Conservation (phyloP, 176 grass and related monocot genomes). For the Coix lacrymajobi region DNA sequence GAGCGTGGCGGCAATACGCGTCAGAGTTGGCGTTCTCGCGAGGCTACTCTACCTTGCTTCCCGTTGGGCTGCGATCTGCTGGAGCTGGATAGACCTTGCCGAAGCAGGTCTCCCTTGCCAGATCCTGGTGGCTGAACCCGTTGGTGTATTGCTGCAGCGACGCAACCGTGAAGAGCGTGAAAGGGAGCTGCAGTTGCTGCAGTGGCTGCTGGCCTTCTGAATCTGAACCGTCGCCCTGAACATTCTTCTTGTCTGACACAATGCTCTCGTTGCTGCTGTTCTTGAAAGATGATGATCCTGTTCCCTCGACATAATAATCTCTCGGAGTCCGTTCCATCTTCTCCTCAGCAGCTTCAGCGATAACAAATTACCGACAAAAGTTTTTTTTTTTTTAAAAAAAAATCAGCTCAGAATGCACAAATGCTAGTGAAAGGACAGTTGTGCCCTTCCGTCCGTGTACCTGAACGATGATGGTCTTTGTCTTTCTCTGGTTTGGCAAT, state of each 20-base stretch:
- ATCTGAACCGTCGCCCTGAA: not conserved
- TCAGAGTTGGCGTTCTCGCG: not conserved
- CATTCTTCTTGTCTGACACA: not conserved
- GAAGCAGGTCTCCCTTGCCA: slow-evolving; percentile 22
- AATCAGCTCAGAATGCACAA: not conserved
- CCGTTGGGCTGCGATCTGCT: slow-evolving; percentile 27
- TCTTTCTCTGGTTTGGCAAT: not conserved
- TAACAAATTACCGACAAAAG: not conserved
- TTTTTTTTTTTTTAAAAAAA: too few relatives aligned
- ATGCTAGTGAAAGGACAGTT: not conserved
- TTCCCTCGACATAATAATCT: not conserved
- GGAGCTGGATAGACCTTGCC: slow-evolving; percentile 40
- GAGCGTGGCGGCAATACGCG: not conserved
- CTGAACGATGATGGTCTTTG: not conserved
- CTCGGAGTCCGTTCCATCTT: not conserved
- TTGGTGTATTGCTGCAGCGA: slow-evolving; percentile 49
- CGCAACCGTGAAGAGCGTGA: slow-evolving; percentile 41
- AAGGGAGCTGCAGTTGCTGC: not conserved
- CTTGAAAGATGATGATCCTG: slow-evolving; percentile 13
- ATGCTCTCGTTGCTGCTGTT: not conserved
- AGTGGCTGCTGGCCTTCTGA: not conserved
- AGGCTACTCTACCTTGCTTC: slow-evolving; percentile 29
- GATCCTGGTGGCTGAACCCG: slow-evolving; percentile 40
- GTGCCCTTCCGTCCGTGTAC: not conserved
- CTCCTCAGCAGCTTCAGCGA: not conserved